phyloP scores from a whole-genome alignment of 345 rosid species.

The Streptanthus diversifolius region DNA sequence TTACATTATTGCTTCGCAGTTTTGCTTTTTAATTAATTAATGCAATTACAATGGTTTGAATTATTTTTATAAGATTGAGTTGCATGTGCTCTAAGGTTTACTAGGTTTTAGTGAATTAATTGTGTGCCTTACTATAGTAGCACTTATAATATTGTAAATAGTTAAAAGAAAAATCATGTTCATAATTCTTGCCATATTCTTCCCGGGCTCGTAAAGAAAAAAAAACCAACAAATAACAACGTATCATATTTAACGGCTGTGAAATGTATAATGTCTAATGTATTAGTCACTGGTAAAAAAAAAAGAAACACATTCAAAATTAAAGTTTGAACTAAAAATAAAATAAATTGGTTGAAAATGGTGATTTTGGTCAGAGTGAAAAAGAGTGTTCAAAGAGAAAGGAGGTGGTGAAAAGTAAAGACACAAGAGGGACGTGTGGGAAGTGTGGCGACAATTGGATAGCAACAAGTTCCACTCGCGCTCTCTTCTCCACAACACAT shows the following conservation, averaged over 20 bases:
- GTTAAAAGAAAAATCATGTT: neutral
- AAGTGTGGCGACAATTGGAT: slow-evolving; percentile 48
- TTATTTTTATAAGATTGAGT: neutral
- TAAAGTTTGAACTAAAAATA: neutral
- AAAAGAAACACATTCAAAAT: too few species aligned
- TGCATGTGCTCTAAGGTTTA: slow-evolving; percentile 19
- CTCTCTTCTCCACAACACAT: slow-evolving; percentile 45
- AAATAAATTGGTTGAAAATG: neutral
- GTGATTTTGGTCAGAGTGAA: neutral
- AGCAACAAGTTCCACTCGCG: slow-evolving; percentile 44
- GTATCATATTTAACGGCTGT: neutral
- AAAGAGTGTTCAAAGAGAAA: neutral
- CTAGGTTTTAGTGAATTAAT: slow-evolving; percentile 11
- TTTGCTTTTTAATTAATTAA: neutral
- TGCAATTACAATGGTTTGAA: neutral
- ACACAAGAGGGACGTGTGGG: slow-evolving; percentile 40
- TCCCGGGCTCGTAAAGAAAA: neutral
- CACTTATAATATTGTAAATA: neutral
- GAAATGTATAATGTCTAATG: too few species aligned
- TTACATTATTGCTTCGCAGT: neutral
- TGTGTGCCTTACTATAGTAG: neutral
- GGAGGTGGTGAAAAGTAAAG: slow-evolving; percentile 17
- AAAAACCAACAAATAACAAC: neutral
- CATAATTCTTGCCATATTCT: neutral
- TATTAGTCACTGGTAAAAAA: neutral